phyloP scores from a whole-genome alignment of 2,329 filamentous ascomycete genomes.

The Drechslera avenae region DNA sequence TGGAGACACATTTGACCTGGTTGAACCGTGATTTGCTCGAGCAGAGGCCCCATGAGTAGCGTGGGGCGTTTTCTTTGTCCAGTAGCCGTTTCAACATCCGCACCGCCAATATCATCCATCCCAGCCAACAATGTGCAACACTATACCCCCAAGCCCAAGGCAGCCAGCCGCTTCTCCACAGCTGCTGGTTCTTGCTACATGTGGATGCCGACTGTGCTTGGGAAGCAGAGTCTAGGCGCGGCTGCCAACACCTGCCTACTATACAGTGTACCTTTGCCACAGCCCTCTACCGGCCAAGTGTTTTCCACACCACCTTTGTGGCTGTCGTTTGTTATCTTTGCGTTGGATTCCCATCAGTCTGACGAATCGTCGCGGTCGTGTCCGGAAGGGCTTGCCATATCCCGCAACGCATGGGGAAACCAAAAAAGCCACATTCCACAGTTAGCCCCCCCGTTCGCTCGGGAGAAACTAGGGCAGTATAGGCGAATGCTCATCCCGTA shows the following conservation, averaged over 20 bases:
- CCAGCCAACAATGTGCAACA: no score
- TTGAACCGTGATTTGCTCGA: not conserved
- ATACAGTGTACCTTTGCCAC: not conserved
- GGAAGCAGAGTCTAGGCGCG: not conserved
- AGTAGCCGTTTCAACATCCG: not conserved
- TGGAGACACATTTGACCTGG: no score
- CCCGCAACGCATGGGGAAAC: conserved; percentile 3
- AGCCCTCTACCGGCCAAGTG: conserved; percentile 1
- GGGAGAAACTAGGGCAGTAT: not conserved
- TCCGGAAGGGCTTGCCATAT: conserved; percentile 12
- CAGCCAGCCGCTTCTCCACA: no score
- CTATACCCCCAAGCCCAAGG: not conserved
- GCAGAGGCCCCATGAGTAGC: not conserved
- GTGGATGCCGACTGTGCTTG: not conserved
- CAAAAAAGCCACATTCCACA: not conserved
- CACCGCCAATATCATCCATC: not conserved
- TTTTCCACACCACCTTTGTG: not conserved
- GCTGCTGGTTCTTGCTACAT: not conserved
- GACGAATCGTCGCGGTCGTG: conserved; percentile 3
- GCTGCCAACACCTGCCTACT: not conserved
- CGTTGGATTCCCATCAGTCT: not conserved
- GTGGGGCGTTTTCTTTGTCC: not conserved
- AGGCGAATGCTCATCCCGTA: conserved; percentile 1
- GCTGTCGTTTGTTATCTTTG: not conserved
- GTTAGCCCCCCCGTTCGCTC: not conserved